Evolutionary conservation across 2,329 filamentous ascomycete genomes (phyloP).

Genomic region (Cladorrhinum sp.): DNA sequence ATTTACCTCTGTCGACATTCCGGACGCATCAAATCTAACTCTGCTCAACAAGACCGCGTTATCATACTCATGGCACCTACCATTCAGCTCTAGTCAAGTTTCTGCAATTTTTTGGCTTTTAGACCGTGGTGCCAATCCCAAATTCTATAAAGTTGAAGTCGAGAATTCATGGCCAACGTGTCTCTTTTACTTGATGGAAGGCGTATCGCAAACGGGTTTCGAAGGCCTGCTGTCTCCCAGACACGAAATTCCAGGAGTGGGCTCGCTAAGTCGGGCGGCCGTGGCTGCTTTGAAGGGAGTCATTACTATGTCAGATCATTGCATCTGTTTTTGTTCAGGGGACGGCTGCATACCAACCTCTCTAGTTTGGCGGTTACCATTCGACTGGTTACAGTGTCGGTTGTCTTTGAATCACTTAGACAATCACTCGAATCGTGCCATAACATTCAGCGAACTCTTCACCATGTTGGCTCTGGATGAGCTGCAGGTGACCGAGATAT

Average conservation of each 20-base stretch:
- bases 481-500: background rate
- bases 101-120: background rate
- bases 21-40: background rate
- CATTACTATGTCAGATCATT: background rate
- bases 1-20: background rate
- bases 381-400: background rate
- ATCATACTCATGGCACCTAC: background rate
- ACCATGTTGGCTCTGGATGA: background rate
- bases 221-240: background rate
- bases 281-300: too few relatives aligned
- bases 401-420: background rate
- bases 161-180: background rate
- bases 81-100: too few relatives aligned
- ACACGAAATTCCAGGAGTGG: background rate
- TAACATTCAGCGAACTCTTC: background rate
- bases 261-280: background rate
- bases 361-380: background rate
- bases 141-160: background rate
- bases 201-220: background rate
- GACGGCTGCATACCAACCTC: background rate
- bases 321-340: background rate
- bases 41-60: background rate
- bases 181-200: background rate
- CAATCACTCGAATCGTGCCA: background rate
- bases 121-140: background rate